Percentiles rank a stretch among this genome's conserved stretches.
Conservation (phyloP, 176 grass and related monocot genomes). For the Bolboschoenus planiculmis region DNA sequence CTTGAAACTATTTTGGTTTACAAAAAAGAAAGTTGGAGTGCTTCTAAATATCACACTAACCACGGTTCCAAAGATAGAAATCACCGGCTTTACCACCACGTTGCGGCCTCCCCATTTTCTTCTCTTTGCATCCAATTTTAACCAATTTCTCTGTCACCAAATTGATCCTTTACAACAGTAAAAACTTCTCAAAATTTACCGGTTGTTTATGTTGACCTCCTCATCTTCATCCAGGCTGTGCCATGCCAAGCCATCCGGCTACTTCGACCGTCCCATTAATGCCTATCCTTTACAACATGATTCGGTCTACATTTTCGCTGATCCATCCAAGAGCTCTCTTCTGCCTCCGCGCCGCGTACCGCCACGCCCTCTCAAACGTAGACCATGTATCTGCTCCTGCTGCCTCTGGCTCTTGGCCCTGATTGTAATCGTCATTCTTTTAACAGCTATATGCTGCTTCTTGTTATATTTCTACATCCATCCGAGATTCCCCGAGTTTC, state of each 20-base stretch:
- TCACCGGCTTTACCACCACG: not conserved
- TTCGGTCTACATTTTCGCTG: not conserved
- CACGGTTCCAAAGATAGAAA: not conserved
- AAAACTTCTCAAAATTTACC: not conserved
- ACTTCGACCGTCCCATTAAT: not conserved
- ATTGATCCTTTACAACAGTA: not conserved
- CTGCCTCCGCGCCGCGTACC: not conserved
- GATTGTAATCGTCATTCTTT: not conserved
- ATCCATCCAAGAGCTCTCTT: not conserved
- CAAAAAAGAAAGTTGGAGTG: not conserved
- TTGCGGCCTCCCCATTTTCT: not conserved
- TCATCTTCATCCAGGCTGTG: not conserved
- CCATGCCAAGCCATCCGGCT: not conserved
- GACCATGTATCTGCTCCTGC: not conserved
- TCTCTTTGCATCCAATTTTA: not conserved
- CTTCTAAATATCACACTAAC: not conserved
- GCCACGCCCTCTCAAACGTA: not conserved
- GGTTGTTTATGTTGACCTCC: not conserved
- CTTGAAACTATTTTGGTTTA: not conserved
- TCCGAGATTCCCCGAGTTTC: not conserved
- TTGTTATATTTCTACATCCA: slow-evolving; percentile 7
- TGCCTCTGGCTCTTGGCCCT: not conserved
- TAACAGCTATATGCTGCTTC: not conserved
- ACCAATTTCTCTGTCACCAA: not conserved
- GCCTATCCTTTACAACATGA: not conserved